phyloP scores from a whole-genome alignment of 108 stramenopile species.

The Fragilaria crotonensis region DNA sequence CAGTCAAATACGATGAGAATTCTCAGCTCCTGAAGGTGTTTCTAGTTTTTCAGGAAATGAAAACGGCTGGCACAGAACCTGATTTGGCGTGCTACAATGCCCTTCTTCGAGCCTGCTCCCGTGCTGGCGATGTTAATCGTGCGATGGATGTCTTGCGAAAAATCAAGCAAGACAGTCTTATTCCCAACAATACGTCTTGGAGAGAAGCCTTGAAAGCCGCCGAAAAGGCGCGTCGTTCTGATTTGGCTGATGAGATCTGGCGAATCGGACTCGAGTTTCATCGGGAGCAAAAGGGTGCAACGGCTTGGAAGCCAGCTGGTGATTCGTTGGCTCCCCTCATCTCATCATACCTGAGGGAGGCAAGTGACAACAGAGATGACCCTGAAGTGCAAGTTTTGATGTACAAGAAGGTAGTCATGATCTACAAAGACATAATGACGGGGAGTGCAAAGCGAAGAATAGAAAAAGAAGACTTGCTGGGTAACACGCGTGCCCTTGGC shows the following conservation, averaged over 20 bases:
- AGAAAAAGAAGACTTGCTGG: slow-evolving; percentile 23
- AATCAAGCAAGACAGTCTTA: slow-evolving; percentile 39
- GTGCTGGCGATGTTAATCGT: slow-evolving; percentile 57
- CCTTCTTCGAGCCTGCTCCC: slow-evolving; percentile 65
- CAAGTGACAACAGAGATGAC: slow-evolving; percentile 13
- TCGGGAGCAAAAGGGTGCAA: not conserved
- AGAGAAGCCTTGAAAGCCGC: slow-evolving; percentile 58
- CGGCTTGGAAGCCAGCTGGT: slow-evolving; percentile 13
- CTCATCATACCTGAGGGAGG: slow-evolving; percentile 11
- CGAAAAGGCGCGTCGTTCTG: slow-evolving; percentile 38
- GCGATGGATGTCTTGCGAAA: slow-evolving; percentile 44
- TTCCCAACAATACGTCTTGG: slow-evolving; percentile 65
- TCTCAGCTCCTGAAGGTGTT: slow-evolving; percentile 55
- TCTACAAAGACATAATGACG: slow-evolving; percentile 32
- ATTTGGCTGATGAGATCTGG: slow-evolving; percentile 54
- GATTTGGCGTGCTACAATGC: slow-evolving; percentile 84
- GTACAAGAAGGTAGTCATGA: slow-evolving; percentile 23
- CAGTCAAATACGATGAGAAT: slow-evolving; percentile 16
- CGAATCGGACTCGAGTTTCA: slow-evolving; percentile 29
- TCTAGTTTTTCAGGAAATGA: slow-evolving; percentile 79
- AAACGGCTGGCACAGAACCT: slow-evolving; percentile 50
- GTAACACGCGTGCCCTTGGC: slow-evolving; percentile 28
- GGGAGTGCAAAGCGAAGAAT: slow-evolving; percentile 25
- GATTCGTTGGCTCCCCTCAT: slow-evolving; percentile 10
- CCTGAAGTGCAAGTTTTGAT: slow-evolving; percentile 14